Percentiles rank a stretch among this genome's conserved stretches.
phyloP scores from a whole-genome alignment of 2,329 filamentous ascomycete species.

The Claviceps sp. region DNA sequence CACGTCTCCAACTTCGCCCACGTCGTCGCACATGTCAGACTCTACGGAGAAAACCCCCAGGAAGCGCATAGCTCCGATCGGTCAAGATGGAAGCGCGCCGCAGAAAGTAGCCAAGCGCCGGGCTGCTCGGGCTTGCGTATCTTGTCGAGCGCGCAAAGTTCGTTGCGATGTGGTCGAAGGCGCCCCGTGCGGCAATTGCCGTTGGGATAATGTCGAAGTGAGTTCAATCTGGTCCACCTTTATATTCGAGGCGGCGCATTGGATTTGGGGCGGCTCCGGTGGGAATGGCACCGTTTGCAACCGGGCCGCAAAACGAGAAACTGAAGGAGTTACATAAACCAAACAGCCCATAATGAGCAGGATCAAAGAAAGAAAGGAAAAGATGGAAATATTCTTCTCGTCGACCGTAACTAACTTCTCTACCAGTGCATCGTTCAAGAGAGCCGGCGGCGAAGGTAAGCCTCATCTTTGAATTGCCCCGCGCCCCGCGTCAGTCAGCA shows the following conservation, averaged over 20 bases:
- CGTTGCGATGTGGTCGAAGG: constrained; percentile 88
- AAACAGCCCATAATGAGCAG: too few species aligned
- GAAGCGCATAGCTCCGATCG: constrained; percentile 20
- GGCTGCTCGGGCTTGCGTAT: constrained; percentile 83
- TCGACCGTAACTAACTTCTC: constrained; percentile 1
- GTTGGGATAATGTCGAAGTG: constrained; percentile 60
- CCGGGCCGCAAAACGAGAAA: too few species aligned
- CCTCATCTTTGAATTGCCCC: constrained; percentile 13
- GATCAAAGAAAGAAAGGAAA: background rate
- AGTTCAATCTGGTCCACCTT: constrained; percentile 4
- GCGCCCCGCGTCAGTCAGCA: background rate
- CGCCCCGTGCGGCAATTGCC: constrained; percentile 77
- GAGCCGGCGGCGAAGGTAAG: constrained; percentile 76
- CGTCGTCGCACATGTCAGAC: constrained; percentile 15
- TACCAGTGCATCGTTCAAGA: constrained; percentile 55
- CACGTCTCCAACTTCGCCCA: constrained; percentile 14
- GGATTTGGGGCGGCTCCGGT: too few species aligned
- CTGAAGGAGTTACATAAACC: too few species aligned
- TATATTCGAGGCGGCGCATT: too few species aligned
- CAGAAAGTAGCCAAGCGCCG: constrained; percentile 57
- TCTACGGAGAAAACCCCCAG: constrained; percentile 15
- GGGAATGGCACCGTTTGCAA: too few species aligned
- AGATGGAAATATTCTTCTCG: background rate
- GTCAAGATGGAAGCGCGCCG: constrained; percentile 16
- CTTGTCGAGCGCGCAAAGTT: constrained; percentile 79